Evolutionary conservation across 176 grass and related monocot species (phyloP).

Genomic region (Avena sativa): DNA sequence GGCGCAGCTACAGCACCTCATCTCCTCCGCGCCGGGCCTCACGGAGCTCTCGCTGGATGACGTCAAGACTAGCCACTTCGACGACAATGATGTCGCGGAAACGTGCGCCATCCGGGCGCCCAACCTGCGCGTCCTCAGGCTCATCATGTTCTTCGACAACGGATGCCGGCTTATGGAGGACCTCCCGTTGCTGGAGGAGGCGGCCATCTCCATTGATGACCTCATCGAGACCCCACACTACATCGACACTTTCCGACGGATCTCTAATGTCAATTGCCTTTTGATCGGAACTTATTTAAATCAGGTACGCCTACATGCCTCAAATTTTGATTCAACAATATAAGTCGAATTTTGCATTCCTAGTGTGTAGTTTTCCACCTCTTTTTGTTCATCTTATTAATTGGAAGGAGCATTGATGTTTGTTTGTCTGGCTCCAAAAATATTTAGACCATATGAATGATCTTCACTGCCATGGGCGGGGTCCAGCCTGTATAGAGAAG

Average conservation of each 20-base stretch:
- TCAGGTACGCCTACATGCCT: not conserved
- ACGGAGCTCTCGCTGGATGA: not conserved
- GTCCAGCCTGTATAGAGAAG: not conserved
- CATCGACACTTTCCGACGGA: not conserved
- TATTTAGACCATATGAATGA: too few relatives aligned
- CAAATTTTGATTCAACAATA: not conserved
- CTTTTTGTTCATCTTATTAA: not conserved
- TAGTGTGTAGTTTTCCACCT: not conserved
- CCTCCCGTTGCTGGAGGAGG: not conserved
- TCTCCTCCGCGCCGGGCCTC: not conserved
- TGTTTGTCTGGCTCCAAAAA: not conserved
- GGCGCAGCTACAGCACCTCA: not conserved
- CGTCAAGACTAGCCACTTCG: not conserved
- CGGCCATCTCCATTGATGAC: not conserved
- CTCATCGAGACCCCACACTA: not conserved
- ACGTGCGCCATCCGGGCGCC: conserved; percentile 1
- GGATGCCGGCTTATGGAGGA: not conserved
- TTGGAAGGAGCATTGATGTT: not conserved
- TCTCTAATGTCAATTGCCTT: not conserved
- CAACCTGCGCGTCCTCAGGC: not conserved
- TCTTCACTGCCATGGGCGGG: too few relatives aligned
- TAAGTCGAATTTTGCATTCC: not conserved
- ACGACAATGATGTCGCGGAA: not conserved
- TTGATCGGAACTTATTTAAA: not conserved
- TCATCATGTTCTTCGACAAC: not conserved